A percentile compares a stretch with the other conserved stretches of the same genome.
Conservation (phyloP, 139 green algal genomes). For the Desmodesmus armatus region DNA sequence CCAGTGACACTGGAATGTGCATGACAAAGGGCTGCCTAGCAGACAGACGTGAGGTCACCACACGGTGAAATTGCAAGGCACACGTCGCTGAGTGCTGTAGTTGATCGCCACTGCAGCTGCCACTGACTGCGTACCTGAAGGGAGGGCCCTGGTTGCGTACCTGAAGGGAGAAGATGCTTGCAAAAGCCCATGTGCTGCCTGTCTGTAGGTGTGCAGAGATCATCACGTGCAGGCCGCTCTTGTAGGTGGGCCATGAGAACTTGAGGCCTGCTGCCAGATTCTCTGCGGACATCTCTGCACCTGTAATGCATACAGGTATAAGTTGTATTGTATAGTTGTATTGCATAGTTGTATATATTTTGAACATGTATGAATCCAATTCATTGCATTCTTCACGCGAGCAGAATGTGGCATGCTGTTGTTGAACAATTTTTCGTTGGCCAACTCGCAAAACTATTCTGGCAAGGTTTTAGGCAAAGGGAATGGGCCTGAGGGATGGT, state of each 20-base stretch:
- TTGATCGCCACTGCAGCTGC: neutral
- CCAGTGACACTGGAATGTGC: neutral
- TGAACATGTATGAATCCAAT: neutral
- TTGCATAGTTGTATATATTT: neutral
- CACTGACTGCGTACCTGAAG: neutral
- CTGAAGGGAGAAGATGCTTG: slow-evolving; percentile 11
- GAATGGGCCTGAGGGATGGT: too few relatives aligned
- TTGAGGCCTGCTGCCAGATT: slow-evolving; percentile 17
- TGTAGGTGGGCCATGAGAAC: slow-evolving; percentile 46
- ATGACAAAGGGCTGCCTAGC: neutral
- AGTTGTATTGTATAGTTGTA: too few relatives aligned
- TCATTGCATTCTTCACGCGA: neutral
- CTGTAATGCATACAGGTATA: neutral
- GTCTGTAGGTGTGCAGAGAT: slow-evolving; percentile 36
- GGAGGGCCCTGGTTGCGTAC: neutral
- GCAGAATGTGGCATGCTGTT: too few relatives aligned
- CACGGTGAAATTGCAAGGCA: neutral
- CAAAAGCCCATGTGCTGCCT: slow-evolving; percentile 47
- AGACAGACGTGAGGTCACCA: neutral
- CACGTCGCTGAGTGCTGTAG: neutral
- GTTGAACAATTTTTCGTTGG: too few relatives aligned
- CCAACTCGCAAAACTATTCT: too few relatives aligned
- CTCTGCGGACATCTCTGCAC: neutral
- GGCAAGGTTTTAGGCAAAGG: too few relatives aligned
- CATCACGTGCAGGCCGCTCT: slow-evolving; percentile 38